Evolutionary conservation across 2,329 filamentous ascomycete genomes (phyloP).

Genomic region (Fonsecaea erecta): DNA sequence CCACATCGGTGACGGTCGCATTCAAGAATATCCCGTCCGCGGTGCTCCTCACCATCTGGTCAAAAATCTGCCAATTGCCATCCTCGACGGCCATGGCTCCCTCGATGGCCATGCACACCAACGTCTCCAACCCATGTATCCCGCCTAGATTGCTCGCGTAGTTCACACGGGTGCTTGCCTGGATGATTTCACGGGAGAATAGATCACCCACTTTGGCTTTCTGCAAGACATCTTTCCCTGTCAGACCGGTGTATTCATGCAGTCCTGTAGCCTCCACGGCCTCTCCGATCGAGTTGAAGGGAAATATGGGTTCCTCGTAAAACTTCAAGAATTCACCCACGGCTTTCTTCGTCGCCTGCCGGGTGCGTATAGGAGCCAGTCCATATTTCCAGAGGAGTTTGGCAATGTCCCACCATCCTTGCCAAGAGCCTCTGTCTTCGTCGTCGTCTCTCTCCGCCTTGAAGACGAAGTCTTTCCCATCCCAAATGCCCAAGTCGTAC

Average conservation of each 20-base stretch:
- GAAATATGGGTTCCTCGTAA: slow-evolving; percentile 82
- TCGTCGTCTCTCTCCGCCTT: slow-evolving; percentile 63
- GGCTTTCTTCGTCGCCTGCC: slow-evolving; percentile 71
- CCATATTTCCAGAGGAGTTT: slow-evolving; percentile 89
- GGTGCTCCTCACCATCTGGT: slow-evolving; percentile 73
- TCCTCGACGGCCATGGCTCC: slow-evolving; percentile 78
- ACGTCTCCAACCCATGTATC: slow-evolving; percentile 87
- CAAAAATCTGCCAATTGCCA: slow-evolving; percentile 95
- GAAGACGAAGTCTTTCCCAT: slow-evolving; percentile 76
- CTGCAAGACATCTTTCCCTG: slow-evolving; percentile 73
- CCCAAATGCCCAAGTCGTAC: slow-evolving; percentile 76
- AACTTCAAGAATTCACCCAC: slow-evolving; percentile 76
- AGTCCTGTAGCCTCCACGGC: slow-evolving; percentile 71
- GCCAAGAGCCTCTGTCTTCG: slow-evolving; percentile 25
- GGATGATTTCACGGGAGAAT: slow-evolving; percentile 81
- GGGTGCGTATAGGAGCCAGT: slow-evolving; percentile 72
- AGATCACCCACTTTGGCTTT: slow-evolving; percentile 67
- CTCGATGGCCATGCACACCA: slow-evolving; percentile 89
- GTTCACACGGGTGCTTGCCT: slow-evolving; percentile 90
- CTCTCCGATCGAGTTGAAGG: slow-evolving; percentile 76
- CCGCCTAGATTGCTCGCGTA: slow-evolving; percentile 86
- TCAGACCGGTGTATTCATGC: slow-evolving; percentile 66
- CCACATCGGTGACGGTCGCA: slow-evolving; percentile 68
- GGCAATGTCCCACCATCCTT: slow-evolving; percentile 76
- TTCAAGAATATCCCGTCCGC: slow-evolving; percentile 67